Base-by-base conservation (phyloP, 495 filamentous ascomycete genomes). In the Penicillium cataractarum region DNA sequence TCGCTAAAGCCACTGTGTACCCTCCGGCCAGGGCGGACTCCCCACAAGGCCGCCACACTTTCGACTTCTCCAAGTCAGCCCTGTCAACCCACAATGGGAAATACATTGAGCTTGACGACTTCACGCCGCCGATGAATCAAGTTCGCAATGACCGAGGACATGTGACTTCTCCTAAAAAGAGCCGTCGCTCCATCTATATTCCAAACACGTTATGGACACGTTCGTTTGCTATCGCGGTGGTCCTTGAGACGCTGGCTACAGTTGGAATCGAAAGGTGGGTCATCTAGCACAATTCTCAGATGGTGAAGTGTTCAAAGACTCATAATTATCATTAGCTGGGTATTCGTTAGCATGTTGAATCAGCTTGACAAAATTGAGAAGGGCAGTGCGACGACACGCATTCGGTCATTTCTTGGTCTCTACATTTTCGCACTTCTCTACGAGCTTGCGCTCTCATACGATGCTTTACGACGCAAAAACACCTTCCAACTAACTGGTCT, bases 391-490 rank as follows among this genome's bases (percentile, higher is more conserved):
- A 54, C 59, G 12, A 2, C 63, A 33, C 67, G 67, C 29, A 65
- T 70, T 42, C 67, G 63, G 33, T 70, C 67, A 19, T 70, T 70
- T 24, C 53, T 70, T 0, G 67, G 65, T 19, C 56, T 70, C 1
- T 70, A 67, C 54, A 70, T 70, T 6, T 70, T 70, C 48, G 67
- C 67, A 2, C 56, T 70, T 31, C 37, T 70, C 24, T 70, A 67
- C 33, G 67, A 70, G 27, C 59, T 70, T 7, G 61, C 19, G 5
- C 62, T 70, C 6, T 62, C 65, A 27, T 70, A 70, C 42, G 67
- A 70, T 55, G 67, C 67, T 5, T 31, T 70, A 35, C 61, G 65
- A 33, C 67, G 65, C 15, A 67, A 60, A 27, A 70, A 70, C 46
- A 65, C 62, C 21, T 67, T 70, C 19, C 67, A 70, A 22, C 57